Conservation (phyloP, 805 yeast species). For the Saccharomycopsis capsularis region DNA sequence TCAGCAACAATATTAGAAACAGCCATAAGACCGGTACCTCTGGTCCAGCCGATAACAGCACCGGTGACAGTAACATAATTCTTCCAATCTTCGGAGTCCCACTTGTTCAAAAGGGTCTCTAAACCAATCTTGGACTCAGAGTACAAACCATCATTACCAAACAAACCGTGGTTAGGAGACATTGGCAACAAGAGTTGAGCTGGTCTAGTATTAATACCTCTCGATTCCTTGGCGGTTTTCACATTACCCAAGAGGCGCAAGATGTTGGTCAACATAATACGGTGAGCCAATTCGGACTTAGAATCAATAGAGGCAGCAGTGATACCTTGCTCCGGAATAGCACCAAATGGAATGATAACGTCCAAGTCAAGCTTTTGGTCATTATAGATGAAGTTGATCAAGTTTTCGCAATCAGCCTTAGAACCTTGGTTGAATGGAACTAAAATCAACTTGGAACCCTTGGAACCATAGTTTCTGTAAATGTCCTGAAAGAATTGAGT, state of each 20-base stretch:
- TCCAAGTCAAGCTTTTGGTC: slow-evolving; percentile 83
- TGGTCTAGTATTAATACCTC: slow-evolving; percentile 87
- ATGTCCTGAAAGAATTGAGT: slow-evolving; percentile 93
- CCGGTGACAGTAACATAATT: slow-evolving; percentile 93
- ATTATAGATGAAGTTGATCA: slow-evolving; percentile 78
- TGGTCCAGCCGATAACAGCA: slow-evolving; percentile 99
- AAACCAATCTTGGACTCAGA: slow-evolving; percentile 94
- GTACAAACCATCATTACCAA: slow-evolving; percentile 97
- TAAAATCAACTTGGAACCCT: slow-evolving; percentile 86
- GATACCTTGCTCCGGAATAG: slow-evolving; percentile 97
- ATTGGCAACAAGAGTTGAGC: slow-evolving; percentile 95
- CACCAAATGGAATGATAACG: slow-evolving; percentile 95
- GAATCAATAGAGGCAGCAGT: slow-evolving; percentile 91
- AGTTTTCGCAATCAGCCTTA: slow-evolving; percentile 82
- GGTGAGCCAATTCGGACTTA: slow-evolving; percentile 94
- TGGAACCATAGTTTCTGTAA: slow-evolving; percentile 88
- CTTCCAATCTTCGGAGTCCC: slow-evolving; percentile 98
- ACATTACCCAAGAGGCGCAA: slow-evolving; percentile 88
- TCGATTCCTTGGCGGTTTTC: slow-evolving; percentile 70
- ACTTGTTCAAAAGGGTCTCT: slow-evolving; percentile 96
- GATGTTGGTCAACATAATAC: slow-evolving; percentile 95
- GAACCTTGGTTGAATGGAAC: slow-evolving; percentile 99
- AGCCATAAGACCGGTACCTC: slow-evolving; percentile 99
- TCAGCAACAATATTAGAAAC: slow-evolving; percentile 96
- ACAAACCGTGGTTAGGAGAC: slow-evolving; percentile 98